Conservation (phyloP, 2,329 filamentous ascomycete genomes). For the Ophiostoma sp. region DNA sequence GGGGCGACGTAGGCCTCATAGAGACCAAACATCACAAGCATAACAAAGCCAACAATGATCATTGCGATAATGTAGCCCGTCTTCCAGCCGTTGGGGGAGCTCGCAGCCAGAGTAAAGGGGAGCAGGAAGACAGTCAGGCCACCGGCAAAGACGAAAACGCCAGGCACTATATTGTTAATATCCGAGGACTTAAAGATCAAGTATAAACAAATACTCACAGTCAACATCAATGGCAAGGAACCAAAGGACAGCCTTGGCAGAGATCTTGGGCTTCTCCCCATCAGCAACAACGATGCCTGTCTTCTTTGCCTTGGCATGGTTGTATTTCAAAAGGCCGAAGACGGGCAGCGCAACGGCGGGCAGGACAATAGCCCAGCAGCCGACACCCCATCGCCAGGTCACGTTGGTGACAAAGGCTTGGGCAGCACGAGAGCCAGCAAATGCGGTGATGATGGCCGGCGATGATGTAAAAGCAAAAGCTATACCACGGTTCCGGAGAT, state of each 20-base stretch:
- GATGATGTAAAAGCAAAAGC: constrained; percentile 56
- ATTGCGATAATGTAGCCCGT: constrained; percentile 53
- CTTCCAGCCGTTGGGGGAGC: constrained; percentile 46
- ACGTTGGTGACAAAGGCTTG: constrained; percentile 45
- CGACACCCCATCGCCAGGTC: constrained; percentile 60
- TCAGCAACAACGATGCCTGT: neutral
- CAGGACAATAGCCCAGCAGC: constrained; percentile 53
- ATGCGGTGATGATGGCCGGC: constrained; percentile 57
- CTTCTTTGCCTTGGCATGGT: neutral
- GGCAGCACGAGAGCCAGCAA: constrained; percentile 28
- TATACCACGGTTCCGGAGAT: constrained; percentile 56
- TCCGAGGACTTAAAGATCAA: neutral
- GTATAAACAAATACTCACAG: neutral
- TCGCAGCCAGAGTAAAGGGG: constrained; percentile 53
- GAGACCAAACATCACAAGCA: constrained; percentile 45
- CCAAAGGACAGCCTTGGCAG: neutral
- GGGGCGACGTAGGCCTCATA: constrained; percentile 54
- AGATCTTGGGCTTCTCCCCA: neutral
- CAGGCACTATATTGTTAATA: neutral
- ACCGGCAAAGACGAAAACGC: neutral
- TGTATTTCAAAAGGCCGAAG: constrained; percentile 42
- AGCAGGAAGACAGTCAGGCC: constrained; percentile 44
- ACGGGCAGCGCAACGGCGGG: constrained; percentile 54
- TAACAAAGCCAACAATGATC: constrained; percentile 54
- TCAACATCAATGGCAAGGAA: constrained; percentile 1